These are phyloP conservation scores for Pleurotus tuoliensis DNA, from an alignment of 768 basidiomycete species.

Conservation along the genomic window DNA sequence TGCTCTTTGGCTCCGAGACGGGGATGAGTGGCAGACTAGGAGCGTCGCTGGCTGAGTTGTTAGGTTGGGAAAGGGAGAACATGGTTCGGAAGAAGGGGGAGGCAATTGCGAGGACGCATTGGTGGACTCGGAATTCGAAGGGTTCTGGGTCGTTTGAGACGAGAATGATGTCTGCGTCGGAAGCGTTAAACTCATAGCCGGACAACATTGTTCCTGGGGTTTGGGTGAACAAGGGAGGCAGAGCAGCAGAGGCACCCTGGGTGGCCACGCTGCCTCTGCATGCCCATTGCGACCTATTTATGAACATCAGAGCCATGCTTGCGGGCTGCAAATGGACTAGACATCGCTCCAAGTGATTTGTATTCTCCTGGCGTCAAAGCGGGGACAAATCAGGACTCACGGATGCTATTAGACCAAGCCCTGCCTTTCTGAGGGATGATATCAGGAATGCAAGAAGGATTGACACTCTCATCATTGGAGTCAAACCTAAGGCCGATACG, in stretches of 20 bases:
- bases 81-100: slow-evolving; percentile 49
- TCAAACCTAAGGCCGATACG: too few species aligned
- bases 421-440: too few species aligned
- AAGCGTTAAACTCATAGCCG: slow-evolving; percentile 22
- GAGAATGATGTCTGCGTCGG: slow-evolving; percentile 41
- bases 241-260: too few species aligned
- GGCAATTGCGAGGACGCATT: slow-evolving; percentile 38
- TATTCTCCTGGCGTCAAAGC: too few species aligned
- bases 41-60: background rate
- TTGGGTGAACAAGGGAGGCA: too few species aligned
- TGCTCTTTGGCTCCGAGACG: slow-evolving; percentile 22
- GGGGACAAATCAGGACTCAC: too few species aligned
- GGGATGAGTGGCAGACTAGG: slow-evolving; percentile 16
- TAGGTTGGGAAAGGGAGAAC: slow-evolving; percentile 42
- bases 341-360: too few species aligned
- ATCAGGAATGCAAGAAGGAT: too few species aligned
- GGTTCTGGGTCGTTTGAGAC: slow-evolving; percentile 25
- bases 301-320: too few species aligned
- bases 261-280: background rate
- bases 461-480: too few species aligned
- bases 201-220: background rate
- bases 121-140: slow-evolving; percentile 38
- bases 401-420: too few species aligned
- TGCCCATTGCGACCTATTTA: background rate
- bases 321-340: too few species aligned